Evolutionary conservation across 306 rosid species (phyloP), one percentile per base, ranked within the genome.

Genomic region (Abrus pulchellus): DNA sequence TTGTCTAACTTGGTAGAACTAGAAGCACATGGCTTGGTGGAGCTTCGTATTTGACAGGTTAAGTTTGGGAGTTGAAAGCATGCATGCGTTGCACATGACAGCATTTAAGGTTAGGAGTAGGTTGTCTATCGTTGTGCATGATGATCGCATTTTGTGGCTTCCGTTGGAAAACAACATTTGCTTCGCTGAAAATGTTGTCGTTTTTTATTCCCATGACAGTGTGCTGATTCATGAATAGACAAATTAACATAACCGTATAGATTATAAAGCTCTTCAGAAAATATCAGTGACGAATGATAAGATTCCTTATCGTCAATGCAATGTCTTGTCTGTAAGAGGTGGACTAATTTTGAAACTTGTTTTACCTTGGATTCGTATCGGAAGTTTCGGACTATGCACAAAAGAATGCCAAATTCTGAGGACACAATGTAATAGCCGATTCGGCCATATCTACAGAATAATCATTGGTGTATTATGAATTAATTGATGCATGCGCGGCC

Each of bases 61-160:
- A 20, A 20, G 81, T 65, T 74, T 47, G 69, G 60, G 77, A 76
- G 74, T 81, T 78, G 75, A 57, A 74, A 72, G 9, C 2, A 2
- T 20, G 67, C 90, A 86, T 84, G 88, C 85, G 34, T 59, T 75
- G 83, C 54, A 80, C 78, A 87, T 91, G 93, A 84, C 14, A 29
- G 12, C 33, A 44, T 65, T 66, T 63, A 54, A 27, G 89, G 89
- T 87, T 77, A 11, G 5, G 69, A 73, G 89, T 87, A 87, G 95
- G 92, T 87, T 62, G 53, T 67, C 70, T 66, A 1, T 81, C 43
- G 92, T 86, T 86, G 80, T 85, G 68, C 88, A 72, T 81, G 90
- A 56, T 79, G 30, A 59, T 75, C 13, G 87, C 85, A 45, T 85
- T 85, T 67, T 82, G 27, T 53, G 44, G 64, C 52, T 48, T 78